A percentile compares a stretch with the other conserved stretches of the same genome.
Evolutionary conservation across 306 rosid genomes (phyloP).

Genomic region (Biancaea sappan): DNA sequence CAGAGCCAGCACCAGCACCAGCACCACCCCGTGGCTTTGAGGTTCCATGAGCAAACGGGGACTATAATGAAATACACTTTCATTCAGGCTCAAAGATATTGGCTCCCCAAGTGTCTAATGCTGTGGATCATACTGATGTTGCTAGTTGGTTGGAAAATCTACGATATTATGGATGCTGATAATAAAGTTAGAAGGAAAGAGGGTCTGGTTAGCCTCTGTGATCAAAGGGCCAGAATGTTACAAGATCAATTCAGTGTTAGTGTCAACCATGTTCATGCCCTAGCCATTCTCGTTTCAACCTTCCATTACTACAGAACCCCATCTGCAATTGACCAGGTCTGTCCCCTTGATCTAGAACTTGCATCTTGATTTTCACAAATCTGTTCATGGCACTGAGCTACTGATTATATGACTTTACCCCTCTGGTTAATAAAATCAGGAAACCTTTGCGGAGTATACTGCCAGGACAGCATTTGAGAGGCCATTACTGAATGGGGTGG

Average conservation of each 20-base stretch:
- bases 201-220: conserved; percentile 86
- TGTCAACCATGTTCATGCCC: conserved; percentile 96
- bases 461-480: conserved; percentile 96
- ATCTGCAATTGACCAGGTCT: conserved; percentile 98
- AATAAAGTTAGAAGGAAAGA: conserved; percentile 79
- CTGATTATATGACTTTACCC: background rate
- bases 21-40: conserved; percentile 65
- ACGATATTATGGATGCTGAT: conserved; percentile 72
- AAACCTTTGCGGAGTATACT: conserved; percentile 91
- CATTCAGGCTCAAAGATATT: conserved; percentile 73
- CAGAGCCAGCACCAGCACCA: conserved; percentile 43
- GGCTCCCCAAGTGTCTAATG: conserved; percentile 68
- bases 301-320: conserved; percentile 85
- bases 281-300: conserved; percentile 95
- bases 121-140: conserved; percentile 71
- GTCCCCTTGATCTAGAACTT: conserved; percentile 36
- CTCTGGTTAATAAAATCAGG: conserved; percentile 50
- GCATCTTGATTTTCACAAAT: conserved; percentile 12
- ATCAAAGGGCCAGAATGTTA: conserved; percentile 95
- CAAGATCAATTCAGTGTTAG: conserved; percentile 98
- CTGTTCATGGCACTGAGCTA: conserved; percentile 9
- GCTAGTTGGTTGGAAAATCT: conserved; percentile 52
- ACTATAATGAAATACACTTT: conserved; percentile 70
- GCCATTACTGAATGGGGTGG: conserved; percentile 96
- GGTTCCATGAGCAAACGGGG: conserved; percentile 72